Conservation (phyloP, 441 rosid genomes). For the Euphorbia celastroides region DNA sequence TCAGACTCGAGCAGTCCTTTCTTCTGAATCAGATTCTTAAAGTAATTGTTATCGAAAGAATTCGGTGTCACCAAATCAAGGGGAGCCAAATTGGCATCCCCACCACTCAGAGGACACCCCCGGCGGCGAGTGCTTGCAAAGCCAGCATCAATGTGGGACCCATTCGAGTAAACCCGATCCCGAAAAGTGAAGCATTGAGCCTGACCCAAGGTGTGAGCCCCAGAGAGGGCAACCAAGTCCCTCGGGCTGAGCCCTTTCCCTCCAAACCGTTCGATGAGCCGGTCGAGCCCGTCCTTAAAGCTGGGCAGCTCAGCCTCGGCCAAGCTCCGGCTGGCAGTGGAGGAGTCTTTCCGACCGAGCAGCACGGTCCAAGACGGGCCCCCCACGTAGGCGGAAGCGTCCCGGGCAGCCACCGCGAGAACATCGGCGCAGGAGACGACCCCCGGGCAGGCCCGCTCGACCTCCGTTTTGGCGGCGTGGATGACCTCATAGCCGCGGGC, state of each 20-base stretch:
- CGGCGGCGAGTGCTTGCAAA: slow-evolving; percentile 12
- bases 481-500: no score
- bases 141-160: slow-evolving; percentile 38
- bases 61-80: no score
- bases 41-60: no score
- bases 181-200: slow-evolving; percentile 48
- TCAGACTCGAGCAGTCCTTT: no score
- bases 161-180: slow-evolving; percentile 38
- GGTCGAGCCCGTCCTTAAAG: slow-evolving; percentile 18
- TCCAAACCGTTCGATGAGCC: slow-evolving; percentile 17
- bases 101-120: no score
- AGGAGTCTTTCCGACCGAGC: slow-evolving; percentile 57
- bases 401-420: slow-evolving; percentile 49
- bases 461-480: slow-evolving; percentile 36
- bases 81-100: no score
- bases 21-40: no score
- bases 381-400: slow-evolving; percentile 51
- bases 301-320: background rate
- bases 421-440: slow-evolving; percentile 62
- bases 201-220: slow-evolving; percentile 35
- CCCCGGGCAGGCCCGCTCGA: slow-evolving; percentile 46
- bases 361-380: slow-evolving; percentile 47
- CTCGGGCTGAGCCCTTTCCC: slow-evolving; percentile 39
- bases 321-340: background rate
- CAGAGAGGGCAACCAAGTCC: slow-evolving; percentile 43